These are phyloP conservation scores for Citrus sp. DNA, from an alignment of 345 rosid species.

Conservation along the genomic window DNA sequence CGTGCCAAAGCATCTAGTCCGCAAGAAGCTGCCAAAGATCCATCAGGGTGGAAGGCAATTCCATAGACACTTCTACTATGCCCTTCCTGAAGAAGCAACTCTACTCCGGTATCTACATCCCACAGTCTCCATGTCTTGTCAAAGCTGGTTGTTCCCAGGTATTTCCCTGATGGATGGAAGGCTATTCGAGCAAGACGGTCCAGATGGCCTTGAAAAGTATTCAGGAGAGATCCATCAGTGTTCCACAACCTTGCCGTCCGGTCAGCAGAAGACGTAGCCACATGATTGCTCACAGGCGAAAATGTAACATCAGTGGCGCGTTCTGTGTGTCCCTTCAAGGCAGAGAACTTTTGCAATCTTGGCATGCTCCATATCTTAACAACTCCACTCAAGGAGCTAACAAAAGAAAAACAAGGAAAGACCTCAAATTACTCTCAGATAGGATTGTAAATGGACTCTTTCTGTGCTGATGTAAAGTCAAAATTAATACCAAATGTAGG, in stretches of 20 bases:
- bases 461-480: background rate
- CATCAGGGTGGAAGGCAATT: conserved; percentile 89
- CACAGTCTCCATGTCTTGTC: conserved; percentile 99
- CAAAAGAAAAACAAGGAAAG: conserved; percentile 15
- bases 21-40: conserved; percentile 86
- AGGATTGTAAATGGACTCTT: background rate
- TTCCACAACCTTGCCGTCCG: conserved; percentile 92
- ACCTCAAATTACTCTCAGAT: conserved; percentile 15
- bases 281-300: conserved; percentile 60
- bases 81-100: conserved; percentile 95
- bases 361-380: conserved; percentile 92
- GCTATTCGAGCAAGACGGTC: conserved; percentile 91
- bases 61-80: conserved; percentile 93
- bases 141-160: conserved; percentile 87
- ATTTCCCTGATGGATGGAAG: conserved; percentile 95
- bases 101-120: conserved; percentile 79
- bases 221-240: conserved; percentile 71
- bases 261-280: conserved; percentile 98
- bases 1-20: conserved; percentile 89
- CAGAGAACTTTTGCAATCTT: conserved; percentile 45
- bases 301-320: conserved; percentile 91
- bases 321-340: conserved; percentile 84
- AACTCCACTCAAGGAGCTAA: conserved; percentile 81
- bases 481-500: background rate
- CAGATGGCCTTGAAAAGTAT: conserved; percentile 80